phyloP scores from a whole-genome alignment of 2,329 filamentous ascomycete species.

The Magnaporthiopsis poae region DNA sequence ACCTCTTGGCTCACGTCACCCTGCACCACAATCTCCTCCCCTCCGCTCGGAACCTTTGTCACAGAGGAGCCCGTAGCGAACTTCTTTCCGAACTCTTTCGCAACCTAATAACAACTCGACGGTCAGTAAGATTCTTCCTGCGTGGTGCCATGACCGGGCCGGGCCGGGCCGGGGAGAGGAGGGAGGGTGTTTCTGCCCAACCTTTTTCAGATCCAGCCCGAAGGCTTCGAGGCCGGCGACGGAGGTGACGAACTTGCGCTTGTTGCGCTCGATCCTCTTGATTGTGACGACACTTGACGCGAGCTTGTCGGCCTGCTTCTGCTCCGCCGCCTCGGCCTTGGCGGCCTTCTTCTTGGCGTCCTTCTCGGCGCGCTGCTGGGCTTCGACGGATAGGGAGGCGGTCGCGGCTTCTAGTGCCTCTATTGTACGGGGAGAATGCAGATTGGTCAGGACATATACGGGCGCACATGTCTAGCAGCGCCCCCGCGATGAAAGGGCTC shows the following conservation, averaged over 20 bases:
- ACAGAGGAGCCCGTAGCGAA: constrained; percentile 91
- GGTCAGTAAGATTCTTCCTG: neutral
- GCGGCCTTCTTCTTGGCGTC: constrained; percentile 95
- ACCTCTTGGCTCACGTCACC: constrained; percentile 94
- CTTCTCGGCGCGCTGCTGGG: constrained; percentile 88
- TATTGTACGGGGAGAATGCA: constrained; percentile 22
- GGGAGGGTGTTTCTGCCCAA: constrained; percentile 16
- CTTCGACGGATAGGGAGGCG: constrained; percentile 75
- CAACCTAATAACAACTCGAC: constrained; percentile 36
- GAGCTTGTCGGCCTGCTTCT: constrained; percentile 71
- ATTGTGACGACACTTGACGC: constrained; percentile 76
- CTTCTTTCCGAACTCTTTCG: constrained; percentile 97
- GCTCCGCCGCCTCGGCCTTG: constrained; percentile 80
- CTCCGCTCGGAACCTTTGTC: constrained; percentile 74
- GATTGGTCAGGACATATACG: constrained; percentile 1
- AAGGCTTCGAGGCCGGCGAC: constrained; percentile 86
- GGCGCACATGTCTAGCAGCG: neutral
- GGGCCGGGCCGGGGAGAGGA: too few species aligned
- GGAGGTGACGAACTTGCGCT: constrained; percentile 91
- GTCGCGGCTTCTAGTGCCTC: constrained; percentile 78
- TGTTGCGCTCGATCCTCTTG: constrained; percentile 96
- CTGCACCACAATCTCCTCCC: constrained; percentile 95
- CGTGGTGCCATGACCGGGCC: neutral
- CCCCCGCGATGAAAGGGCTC: constrained; percentile 4
- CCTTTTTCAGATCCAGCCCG: constrained; percentile 86